phyloP scores from a whole-genome alignment of 495 filamentous ascomycete genomes.

The Lepraria neglecta region DNA sequence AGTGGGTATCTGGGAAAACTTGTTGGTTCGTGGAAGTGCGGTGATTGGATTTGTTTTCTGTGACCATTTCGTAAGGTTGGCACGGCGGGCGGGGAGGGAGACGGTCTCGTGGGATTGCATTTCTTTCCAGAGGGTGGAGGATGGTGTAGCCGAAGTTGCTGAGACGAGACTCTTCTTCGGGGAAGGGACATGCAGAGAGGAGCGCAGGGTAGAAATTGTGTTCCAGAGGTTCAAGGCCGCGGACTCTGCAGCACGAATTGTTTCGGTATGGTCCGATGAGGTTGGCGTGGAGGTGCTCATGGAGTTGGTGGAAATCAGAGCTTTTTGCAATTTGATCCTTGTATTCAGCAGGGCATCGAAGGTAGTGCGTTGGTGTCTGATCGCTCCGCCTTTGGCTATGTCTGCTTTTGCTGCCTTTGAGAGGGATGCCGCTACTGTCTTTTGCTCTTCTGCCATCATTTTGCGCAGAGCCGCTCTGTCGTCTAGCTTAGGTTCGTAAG shows the following conservation, averaged over 20 bases:
- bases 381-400: conserved; percentile 74
- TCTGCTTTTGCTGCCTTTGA: conserved; percentile 71
- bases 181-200: conserved; percentile 38
- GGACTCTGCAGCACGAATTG: conserved; percentile 69
- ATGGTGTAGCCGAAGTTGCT: conserved; percentile 43
- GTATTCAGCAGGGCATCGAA: conserved; percentile 85
- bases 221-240: conserved; percentile 88
- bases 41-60: conserved; percentile 44
- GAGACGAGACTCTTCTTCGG: conserved; percentile 37
- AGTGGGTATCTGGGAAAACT: conserved; percentile 39
- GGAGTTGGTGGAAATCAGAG: conserved; percentile 72
- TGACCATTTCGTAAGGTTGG: conserved; percentile 45
- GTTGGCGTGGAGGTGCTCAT: conserved; percentile 30
- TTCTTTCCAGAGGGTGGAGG: conserved; percentile 61
- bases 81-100: conserved; percentile 38
- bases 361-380: conserved; percentile 72
- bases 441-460: conserved; percentile 67
- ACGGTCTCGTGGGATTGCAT: conserved; percentile 62
- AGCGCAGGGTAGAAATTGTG: conserved; percentile 66
- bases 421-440: conserved; percentile 59
- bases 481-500: conserved; percentile 39
- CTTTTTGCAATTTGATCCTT: conserved; percentile 87
- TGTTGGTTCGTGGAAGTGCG: conserved; percentile 36
- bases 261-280: conserved; percentile 34
- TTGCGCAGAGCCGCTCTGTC: conserved; percentile 56